These are phyloP conservation scores for Isoetes engelmannii DNA, from an alignment of 83 land plant genomes.

Conservation along the genomic window DNA sequence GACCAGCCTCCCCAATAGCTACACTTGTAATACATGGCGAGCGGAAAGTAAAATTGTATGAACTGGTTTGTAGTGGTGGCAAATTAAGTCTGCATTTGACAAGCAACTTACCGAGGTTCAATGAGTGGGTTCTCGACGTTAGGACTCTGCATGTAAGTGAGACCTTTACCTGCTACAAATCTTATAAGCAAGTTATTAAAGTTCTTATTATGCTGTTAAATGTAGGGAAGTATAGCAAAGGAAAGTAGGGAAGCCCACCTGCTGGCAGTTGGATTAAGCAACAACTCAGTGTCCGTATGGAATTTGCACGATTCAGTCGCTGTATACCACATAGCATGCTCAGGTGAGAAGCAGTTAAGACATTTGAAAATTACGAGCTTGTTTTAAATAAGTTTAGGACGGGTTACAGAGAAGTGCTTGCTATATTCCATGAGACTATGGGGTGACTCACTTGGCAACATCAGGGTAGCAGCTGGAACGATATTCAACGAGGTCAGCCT, in stretches of 20 bases:
- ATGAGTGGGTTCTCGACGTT: constrained; percentile 33
- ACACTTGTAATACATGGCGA: constrained; percentile 31
- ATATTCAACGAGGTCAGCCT: too few relatives aligned
- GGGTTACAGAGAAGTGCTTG: too few relatives aligned
- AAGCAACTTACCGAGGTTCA: constrained; percentile 23
- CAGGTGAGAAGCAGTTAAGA: too few relatives aligned
- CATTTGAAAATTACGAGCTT: too few relatives aligned
- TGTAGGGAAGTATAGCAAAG: not conserved
- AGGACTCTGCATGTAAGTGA: constrained; percentile 23
- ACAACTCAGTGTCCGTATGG: constrained; percentile 35
- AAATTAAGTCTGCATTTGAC: constrained; percentile 4
- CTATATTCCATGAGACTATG: too few relatives aligned
- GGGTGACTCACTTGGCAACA: too few relatives aligned
- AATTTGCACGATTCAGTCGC: not conserved
- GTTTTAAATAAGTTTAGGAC: too few relatives aligned
- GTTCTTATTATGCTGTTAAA: not conserved
- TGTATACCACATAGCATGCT: constrained; percentile 26
- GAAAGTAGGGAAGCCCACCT: constrained; percentile 7
- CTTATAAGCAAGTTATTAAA: not conserved
- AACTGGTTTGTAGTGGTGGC: not conserved
- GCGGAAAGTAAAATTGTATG: constrained; percentile 26
- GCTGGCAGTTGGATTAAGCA: constrained; percentile 30
- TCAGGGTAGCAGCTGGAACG: too few relatives aligned
- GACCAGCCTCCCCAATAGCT: not conserved
- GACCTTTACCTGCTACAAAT: not conserved